phyloP scores from a whole-genome alignment of 148 eudicot species.

The Vaccinium corymbosum region DNA sequence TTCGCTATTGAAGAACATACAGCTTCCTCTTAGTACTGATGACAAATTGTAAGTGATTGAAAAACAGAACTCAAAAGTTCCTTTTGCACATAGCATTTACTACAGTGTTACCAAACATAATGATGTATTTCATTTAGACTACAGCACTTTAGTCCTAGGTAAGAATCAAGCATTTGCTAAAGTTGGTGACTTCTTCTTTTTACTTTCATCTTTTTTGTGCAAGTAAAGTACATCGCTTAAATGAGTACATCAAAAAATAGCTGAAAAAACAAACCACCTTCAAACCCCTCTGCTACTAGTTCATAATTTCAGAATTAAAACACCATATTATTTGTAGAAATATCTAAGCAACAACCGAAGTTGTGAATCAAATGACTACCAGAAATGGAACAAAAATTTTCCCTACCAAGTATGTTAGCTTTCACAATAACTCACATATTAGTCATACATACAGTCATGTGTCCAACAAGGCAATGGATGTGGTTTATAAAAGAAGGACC shows the following conservation, averaged over 20 bases:
- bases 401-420: not conserved
- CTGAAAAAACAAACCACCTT: not conserved
- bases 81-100: not conserved
- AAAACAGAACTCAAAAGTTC: not conserved
- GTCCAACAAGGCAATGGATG: not conserved
- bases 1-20: not conserved
- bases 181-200: not conserved
- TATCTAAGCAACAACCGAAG: not conserved
- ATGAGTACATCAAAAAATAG: not conserved
- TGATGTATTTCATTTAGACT: not conserved
- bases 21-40: not conserved
- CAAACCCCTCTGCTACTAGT: not conserved
- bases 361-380: not conserved
- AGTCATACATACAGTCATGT: not conserved
- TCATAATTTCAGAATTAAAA: not conserved
- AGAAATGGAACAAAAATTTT: not conserved
- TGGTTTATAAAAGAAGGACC: not conserved
- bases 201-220: not conserved
- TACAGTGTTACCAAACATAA: not conserved
- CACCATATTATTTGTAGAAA: not conserved
- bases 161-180: not conserved
- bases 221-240: not conserved
- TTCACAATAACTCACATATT: not conserved
- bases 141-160: not conserved
- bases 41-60: not conserved